These are phyloP conservation scores for Septoria linicola DNA, from an alignment of 2,329 filamentous ascomycete genomes.

Conservation along the genomic window DNA sequence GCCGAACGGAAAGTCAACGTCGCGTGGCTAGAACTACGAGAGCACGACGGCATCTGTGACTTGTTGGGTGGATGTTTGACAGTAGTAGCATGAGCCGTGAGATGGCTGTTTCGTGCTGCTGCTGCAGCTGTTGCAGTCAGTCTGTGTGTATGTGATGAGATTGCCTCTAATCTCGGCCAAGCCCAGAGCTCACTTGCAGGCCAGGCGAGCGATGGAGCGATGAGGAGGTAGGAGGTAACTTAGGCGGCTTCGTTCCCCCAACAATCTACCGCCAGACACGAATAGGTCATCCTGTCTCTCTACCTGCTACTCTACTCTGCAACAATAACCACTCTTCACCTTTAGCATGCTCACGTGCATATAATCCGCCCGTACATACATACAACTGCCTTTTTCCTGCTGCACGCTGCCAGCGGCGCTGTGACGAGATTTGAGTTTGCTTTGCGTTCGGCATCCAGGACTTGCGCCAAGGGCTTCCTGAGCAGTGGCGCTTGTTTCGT, in stretches of 20 bases:
- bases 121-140: background rate
- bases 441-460: background rate
- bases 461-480: background rate
- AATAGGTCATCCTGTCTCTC: background rate
- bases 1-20: conserved; percentile 6
- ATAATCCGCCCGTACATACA: background rate
- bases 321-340: no score
- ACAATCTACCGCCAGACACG: background rate
- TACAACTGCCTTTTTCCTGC: no score
- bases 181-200: conserved; percentile 4
- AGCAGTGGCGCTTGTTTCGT: conserved; percentile 1
- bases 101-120: background rate
- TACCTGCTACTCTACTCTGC: no score
- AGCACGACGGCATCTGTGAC: conserved; percentile 3
- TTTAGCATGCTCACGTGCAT: conserved; percentile 1
- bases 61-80: background rate
- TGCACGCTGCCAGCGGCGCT: background rate
- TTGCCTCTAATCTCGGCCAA: conserved; percentile 6
- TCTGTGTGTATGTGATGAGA: conserved; percentile 2
- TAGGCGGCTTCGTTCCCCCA: background rate
- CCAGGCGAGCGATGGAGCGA: background rate
- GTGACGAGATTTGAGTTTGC: background rate
- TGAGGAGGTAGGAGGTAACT: background rate
- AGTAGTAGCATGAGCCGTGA: no score
- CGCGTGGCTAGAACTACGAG: conserved; percentile 1